Evolutionary conservation across 78 protist species (phyloP), one percentile per base, ranked within the genome.

Genomic region (Pirum gemmata): DNA sequence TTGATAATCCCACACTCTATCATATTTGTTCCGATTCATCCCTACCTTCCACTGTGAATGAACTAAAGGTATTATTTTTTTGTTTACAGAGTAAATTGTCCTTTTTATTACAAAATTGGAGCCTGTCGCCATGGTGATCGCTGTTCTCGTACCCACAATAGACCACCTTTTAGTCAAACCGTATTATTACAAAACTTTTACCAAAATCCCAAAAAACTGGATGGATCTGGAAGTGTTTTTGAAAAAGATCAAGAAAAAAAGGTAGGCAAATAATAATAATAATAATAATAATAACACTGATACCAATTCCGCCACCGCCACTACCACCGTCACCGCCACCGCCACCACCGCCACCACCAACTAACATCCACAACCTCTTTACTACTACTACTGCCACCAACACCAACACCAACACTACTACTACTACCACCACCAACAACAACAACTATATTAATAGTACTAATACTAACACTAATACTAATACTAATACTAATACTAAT

Each of bases 111-210:
- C 91, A 96, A 98, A 89, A 96, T 97, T 34, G 99, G 99, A 40
- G 99, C 99, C 34, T 98, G 99, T 92, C 94, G 99, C 31, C 99
- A 98, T 89, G 99, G 99, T 25, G 99, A 96, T 40, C 89, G 96
- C 33, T 98, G 99, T 90, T 88, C 96, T 2, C 92, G 98, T 36
- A 61, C 85, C 83, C 99, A 98, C 93, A 93, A 91, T 91, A 91
- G 91, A 84, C 99, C 99, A 33, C 83, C 92, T 38, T 73, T 91
- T 34, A 79, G 93, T 21, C 98, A 96, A 61, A 96, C 98, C 33
- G 76, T 98, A 1, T 85, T 98, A 35, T 35, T 98, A 35, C 95
- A 93, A 36, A 95, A 95, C 90, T 74, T 98, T 87, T 98, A 95
- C 85, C 79, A 83, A 40, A 85, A 78, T 41, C 95, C 87, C 79